Percentiles rank a stretch among this genome's conserved stretches.
Evolutionary conservation across 768 basidiomycete species (phyloP).

Genomic region (Coprinellus micaceus): DNA sequence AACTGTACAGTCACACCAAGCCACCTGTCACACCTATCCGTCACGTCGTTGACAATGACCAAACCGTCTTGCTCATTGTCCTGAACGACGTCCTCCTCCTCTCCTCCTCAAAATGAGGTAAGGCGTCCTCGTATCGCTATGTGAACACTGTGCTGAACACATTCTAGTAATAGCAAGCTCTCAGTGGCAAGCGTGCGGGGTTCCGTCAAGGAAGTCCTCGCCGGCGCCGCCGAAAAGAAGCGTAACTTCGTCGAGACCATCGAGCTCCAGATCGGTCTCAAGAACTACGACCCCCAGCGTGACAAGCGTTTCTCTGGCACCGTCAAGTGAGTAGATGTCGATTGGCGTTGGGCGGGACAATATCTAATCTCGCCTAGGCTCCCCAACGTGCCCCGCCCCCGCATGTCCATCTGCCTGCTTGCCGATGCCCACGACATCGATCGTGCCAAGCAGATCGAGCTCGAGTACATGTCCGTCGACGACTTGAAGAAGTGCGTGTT

Average conservation of each 20-base stretch:
- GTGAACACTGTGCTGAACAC: background rate
- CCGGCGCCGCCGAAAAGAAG: conserved; percentile 82
- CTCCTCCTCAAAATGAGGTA: background rate
- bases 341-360: conserved; percentile 7
- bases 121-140: no score
- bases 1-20: background rate
- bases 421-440: conserved; percentile 99
- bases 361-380: conserved; percentile 47
- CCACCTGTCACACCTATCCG: background rate
- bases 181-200: conserved; percentile 99
- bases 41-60: background rate
- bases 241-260: conserved; percentile 96
- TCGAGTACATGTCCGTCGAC: conserved; percentile 99
- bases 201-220: conserved; percentile 88
- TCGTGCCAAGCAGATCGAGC: conserved; percentile 94
- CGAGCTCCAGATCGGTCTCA: conserved; percentile 94
- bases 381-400: conserved; percentile 94
- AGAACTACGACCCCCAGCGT: conserved; percentile 99
- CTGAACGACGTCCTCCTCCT: no score
- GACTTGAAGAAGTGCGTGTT: conserved; percentile 91
- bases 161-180: conserved; percentile 62
- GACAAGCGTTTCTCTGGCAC: conserved; percentile 99
- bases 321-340: conserved; percentile 65
- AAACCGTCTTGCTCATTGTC: background rate
- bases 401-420: conserved; percentile 99